These are phyloP conservation scores for Penicillium capsulatum DNA, from an alignment of 2,329 filamentous ascomycete species.

Conservation along the genomic window DNA sequence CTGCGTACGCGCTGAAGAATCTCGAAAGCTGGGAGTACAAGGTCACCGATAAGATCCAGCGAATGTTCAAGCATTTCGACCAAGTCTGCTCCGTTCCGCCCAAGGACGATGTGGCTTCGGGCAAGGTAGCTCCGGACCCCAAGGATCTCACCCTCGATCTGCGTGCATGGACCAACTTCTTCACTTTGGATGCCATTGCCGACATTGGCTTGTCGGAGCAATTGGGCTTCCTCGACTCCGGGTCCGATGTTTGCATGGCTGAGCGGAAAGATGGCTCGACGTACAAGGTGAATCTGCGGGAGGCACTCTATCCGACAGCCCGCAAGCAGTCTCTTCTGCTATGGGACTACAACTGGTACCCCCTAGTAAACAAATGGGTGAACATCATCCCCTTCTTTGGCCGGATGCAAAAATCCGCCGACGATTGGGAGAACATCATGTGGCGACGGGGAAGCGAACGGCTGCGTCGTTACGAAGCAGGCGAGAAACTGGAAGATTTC, in stretches of 20 bases:
- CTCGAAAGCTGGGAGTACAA: constrained; percentile 9
- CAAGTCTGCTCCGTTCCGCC: constrained; percentile 25
- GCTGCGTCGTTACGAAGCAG: constrained; percentile 22
- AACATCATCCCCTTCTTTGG: too few relatives aligned
- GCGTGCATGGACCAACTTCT: constrained; percentile 37
- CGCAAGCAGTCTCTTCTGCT: too few relatives aligned
- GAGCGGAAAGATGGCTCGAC: too few relatives aligned
- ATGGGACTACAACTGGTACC: too few relatives aligned
- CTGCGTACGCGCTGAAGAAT: constrained; percentile 7
- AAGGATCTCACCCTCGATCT: constrained; percentile 36
- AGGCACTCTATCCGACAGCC: too few relatives aligned
- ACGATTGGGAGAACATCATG: not conserved
- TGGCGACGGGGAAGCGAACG: constrained; percentile 1
- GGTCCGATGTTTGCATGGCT: constrained; percentile 26
- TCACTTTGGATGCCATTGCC: constrained; percentile 38
- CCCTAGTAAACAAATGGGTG: too few relatives aligned
- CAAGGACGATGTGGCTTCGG: not conserved
- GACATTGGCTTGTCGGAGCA: constrained; percentile 38
- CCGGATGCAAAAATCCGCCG: too few relatives aligned
- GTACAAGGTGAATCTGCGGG: too few relatives aligned
- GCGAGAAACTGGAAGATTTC: constrained; percentile 55
- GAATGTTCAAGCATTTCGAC: constrained; percentile 25
- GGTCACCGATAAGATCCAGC: constrained; percentile 2
- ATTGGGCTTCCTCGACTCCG: constrained; percentile 37
- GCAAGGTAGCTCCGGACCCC: constrained; percentile 7